Evolutionary conservation across 2,329 filamentous ascomycete genomes (phyloP), one percentile per base, ranked within the genome.

Genomic region (Cyphellophora attinorum): DNA sequence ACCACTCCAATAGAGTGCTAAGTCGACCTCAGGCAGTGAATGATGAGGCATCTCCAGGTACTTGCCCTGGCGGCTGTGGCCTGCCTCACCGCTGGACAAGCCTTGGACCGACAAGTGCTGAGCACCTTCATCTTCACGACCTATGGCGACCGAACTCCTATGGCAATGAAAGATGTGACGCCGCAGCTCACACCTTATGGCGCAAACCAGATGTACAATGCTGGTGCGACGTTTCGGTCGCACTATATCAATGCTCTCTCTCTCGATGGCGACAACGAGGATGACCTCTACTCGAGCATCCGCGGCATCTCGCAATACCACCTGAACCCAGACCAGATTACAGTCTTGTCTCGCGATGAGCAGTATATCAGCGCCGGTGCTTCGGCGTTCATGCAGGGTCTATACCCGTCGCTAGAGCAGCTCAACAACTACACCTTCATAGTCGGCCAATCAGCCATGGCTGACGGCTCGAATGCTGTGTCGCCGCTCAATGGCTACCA

Each of bases 381-480:
- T 10, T 68, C 73, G 44, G 72, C 74, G 3, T 77, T 77, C 46
- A 64, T 78, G 60, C 72, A 77, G 50, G 73, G 71, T 5, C 54
- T 78, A 6, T 78, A 76, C 49, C 74, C 74, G 19, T 71, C 72
- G 10, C 43, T 60, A 3, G 48, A 47, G 2, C 51, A 54, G 31
- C 49, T 52, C 3, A 52, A 58, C 31, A 55, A 54, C 35, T 44
- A 51, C 30, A 50, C 51, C 13, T 51, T 51, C 34, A 43, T 53
- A 23, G 54, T 61, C 38, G 48, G 54, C 5, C 53, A 59, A n/a
- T 60, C 56, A 12, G 45, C 62, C 6, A 51, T 69, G 14, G 61
- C 67, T n/a, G 69, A 76, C 52, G 64, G 65, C 2, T 58, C 57
- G 2, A 51, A 53, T 23, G 48, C 68, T 6, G 54, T 64, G 17